These are phyloP conservation scores for Achaetomiella virescens DNA, from an alignment of 495 filamentous ascomycete genomes.

Conservation along the genomic window DNA sequence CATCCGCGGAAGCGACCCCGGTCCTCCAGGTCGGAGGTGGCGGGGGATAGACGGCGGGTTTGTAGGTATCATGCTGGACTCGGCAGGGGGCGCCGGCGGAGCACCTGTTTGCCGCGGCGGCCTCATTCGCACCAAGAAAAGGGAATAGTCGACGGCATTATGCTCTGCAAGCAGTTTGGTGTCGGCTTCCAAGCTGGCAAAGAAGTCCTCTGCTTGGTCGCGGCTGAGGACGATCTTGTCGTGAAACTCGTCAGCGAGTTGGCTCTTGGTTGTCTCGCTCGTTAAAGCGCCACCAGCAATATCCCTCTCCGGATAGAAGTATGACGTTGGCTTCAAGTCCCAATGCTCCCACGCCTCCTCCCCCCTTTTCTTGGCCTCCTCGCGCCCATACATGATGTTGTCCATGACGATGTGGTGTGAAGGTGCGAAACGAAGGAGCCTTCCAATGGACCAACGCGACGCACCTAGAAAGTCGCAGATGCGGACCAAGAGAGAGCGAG, in stretches of 20 bases:
- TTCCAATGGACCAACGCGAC: conserved; percentile 48
- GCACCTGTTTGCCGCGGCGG: conserved; percentile 14
- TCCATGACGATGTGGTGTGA: conserved; percentile 70
- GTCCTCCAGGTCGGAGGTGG: conserved; percentile 46
- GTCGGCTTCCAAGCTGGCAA: conserved; percentile 46
- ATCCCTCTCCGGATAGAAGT: conserved; percentile 67
- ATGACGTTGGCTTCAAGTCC: conserved; percentile 64
- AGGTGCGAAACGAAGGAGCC: conserved; percentile 48
- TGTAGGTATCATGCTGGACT: conserved; percentile 18
- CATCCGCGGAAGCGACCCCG: conserved; percentile 52
- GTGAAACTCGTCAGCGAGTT: conserved; percentile 56
- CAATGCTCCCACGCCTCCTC: conserved; percentile 56
- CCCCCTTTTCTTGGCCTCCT: conserved; percentile 32
- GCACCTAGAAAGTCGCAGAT: conserved; percentile 61
- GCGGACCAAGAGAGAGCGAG: conserved; percentile 54
- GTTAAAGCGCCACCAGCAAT: conserved; percentile 53
- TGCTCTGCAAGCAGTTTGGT: conserved; percentile 52
- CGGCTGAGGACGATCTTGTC: conserved; percentile 54
- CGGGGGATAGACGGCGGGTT: conserved; percentile 29
- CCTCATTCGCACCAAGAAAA: conserved; percentile 56
- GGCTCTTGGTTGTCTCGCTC: conserved; percentile 51
- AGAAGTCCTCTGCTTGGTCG: conserved; percentile 46
- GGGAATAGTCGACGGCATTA: conserved; percentile 64
- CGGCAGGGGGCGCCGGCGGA: conserved; percentile 19
- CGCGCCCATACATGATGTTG: conserved; percentile 55